Evolutionary conservation across 129 eudicot species (phyloP), one percentile per base, ranked within the genome.

Genomic region (Escallonia herrerae): DNA sequence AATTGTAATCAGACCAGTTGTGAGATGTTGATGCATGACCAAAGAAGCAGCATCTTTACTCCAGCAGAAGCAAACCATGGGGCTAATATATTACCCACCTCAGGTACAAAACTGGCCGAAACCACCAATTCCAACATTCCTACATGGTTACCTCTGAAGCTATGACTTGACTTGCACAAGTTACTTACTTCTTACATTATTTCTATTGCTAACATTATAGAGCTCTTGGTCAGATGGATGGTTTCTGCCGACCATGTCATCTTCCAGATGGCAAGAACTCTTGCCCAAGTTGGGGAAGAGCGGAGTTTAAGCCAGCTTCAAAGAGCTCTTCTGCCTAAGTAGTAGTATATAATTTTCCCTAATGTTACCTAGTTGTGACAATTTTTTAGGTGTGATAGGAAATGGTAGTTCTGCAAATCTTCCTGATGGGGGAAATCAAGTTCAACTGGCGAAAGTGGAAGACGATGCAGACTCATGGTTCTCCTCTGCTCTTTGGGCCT

Each of bases 211-310:
- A 76, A 79, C 82, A 33, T 67, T 46, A 54, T 72, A 51, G 85
- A 82, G 91, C 83, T 84, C 87, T 76, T 88, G 89, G 71, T 46
- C 89, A 77, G 95, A 87, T 82, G 84, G 85, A 74, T 78, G 87
- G 86, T 72, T 60, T 74, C 57, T 53, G 61, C 69, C 64, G 69
- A 75, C 80, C 77, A 70, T 75, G 75, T 75, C 81, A 80, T 72
- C 77, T 67, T 76, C 76, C 52, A 55, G 61, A 64, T 77, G 86
- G 90, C 86, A 79, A 80, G 80, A 88, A 78, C 91, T 79, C 91
- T 77, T 47, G 84, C 96, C 82, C 84, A 60, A 80, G 84, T 88
- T 22, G 33, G 82, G 89, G 69, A 53, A 8, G 71, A 79, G 83
- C 80, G 85, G 86, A 73, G 86, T 80, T 84, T 83, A 81, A 85